Evolutionary conservation across 768 basidiomycete genomes (phyloP).

Genomic region (Termitomyces sp.): DNA sequence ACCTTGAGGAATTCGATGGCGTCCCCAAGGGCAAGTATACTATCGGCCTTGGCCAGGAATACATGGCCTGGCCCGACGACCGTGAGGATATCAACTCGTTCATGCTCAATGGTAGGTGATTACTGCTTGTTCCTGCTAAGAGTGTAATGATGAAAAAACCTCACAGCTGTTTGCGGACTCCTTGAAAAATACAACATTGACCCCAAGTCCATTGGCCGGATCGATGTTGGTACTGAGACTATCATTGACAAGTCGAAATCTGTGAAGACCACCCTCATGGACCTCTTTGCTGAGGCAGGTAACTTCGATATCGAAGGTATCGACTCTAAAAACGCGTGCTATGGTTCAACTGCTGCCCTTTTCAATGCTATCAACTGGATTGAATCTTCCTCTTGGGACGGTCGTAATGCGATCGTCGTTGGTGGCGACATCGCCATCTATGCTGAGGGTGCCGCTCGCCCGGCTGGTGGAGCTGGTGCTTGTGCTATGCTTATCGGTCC

Average conservation of each 20-base stretch:
- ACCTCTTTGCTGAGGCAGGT: conserved; percentile 88
- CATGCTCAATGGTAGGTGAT: conserved; percentile 77
- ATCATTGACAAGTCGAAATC: conserved; percentile 99
- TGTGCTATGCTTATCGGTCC: conserved; percentile 95
- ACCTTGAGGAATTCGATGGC: conserved; percentile 91
- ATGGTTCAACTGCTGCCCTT: conserved; percentile 96
- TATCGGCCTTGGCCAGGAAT: conserved; percentile 95
- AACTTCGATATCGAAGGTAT: conserved; percentile 99
- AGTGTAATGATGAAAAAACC: conserved; percentile 4
- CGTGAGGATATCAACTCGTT: conserved; percentile 99
- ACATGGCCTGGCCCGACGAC: conserved; percentile 99
- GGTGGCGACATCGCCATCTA: conserved; percentile 98
- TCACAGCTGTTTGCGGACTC: conserved; percentile 79
- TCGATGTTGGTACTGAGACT: conserved; percentile 98
- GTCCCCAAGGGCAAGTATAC: conserved; percentile 98
- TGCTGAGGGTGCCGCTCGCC: conserved; percentile 91
- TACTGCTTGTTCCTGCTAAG: neutral
- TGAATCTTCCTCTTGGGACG: conserved; percentile 95
- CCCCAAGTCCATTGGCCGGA: conserved; percentile 93
- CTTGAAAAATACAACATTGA: conserved; percentile 95
- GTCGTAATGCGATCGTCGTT: conserved; percentile 95
- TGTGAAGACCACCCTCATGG: conserved; percentile 98
- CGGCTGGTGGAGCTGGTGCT: conserved; percentile 96
- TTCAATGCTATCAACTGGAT: conserved; percentile 99
- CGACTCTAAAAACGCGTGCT: conserved; percentile 99